Evolutionary conservation across 2,329 filamentous ascomycete genomes (phyloP).

Genomic region (Fusarium robinianum): DNA sequence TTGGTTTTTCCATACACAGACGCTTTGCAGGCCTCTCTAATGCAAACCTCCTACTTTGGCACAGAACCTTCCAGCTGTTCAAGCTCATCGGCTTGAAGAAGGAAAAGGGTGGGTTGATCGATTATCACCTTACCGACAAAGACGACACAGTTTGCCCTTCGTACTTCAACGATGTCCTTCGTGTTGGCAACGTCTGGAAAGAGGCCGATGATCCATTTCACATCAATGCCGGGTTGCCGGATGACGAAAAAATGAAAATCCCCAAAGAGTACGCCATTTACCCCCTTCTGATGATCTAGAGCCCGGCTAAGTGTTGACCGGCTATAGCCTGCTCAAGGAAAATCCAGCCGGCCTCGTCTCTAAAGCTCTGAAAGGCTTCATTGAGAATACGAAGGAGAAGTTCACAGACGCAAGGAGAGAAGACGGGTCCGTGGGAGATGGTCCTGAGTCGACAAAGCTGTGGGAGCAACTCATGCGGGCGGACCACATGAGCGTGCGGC

Average conservation of each 20-base stretch:
- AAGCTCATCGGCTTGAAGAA: not conserved
- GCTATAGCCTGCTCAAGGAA: slow-evolving; percentile 3
- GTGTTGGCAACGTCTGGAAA: slow-evolving; percentile 4
- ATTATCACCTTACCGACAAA: slow-evolving; percentile 13
- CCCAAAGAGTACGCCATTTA: not conserved
- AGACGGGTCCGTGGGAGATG: not conserved
- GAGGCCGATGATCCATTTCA: slow-evolving; percentile 4
- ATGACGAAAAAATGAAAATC: not conserved
- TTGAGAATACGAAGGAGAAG: not conserved
- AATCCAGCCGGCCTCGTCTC: slow-evolving; percentile 7
- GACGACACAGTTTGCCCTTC: slow-evolving; percentile 1
- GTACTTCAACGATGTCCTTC: slow-evolving; percentile 15
- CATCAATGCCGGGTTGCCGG: not conserved
- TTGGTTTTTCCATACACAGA: not conserved
- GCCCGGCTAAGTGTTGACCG: no score
- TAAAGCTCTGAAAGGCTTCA: slow-evolving; percentile 1
- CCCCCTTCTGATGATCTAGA: not conserved
- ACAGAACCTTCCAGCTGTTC: slow-evolving; percentile 8
- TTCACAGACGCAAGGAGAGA: slow-evolving; percentile 1
- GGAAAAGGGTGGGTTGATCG: slow-evolving; percentile 8
- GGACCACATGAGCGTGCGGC: slow-evolving; percentile 24
- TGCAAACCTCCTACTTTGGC: no score
- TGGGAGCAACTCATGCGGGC: slow-evolving; percentile 21
- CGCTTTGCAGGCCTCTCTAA: not conserved
- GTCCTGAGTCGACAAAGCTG: not conserved